Evolutionary conservation across 768 basidiomycete species (phyloP).

Genomic region (Floccularia luteovirens): DNA sequence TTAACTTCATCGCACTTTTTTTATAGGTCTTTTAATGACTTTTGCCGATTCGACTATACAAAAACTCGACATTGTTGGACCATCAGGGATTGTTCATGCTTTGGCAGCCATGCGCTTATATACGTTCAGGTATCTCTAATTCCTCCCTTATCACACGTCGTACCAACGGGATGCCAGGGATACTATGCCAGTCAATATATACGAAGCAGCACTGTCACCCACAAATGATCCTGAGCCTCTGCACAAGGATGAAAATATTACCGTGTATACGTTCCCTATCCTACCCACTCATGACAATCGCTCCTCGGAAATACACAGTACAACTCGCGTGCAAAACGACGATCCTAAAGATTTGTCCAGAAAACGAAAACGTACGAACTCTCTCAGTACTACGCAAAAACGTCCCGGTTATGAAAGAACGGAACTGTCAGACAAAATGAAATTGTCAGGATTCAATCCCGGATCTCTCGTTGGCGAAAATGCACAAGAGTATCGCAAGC

Average conservation of each 20-base stretch:
- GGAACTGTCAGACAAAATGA: conserved; percentile 11
- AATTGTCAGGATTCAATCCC: conserved; percentile 17
- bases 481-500: conserved; percentile 48
- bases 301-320: conserved; percentile 1
- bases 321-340: not conserved
- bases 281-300: conserved; percentile 10
- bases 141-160: not conserved
- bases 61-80: conserved; percentile 60
- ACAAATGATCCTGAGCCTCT: conserved; percentile 29
- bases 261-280: conserved; percentile 55
- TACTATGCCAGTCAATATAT: conserved; percentile 35
- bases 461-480: conserved; percentile 30
- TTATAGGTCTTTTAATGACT: conserved; percentile 68
- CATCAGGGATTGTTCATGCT: conserved; percentile 62
- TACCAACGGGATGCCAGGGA: conserved; percentile 29
- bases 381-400: conserved; percentile 31
- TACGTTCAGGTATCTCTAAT: conserved; percentile 49
- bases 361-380: conserved; percentile 38
- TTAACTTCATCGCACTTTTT: conserved; percentile 2
- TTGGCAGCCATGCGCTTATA: conserved; percentile 67
- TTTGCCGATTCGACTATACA: conserved; percentile 64
- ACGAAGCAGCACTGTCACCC: conserved; percentile 29
- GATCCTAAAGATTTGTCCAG: conserved; percentile 11
- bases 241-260: conserved; percentile 56
- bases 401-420: conserved; percentile 8